Evolutionary conservation across 2,329 filamentous ascomycete species (phyloP).

Genomic region (Exophiala viscosa): DNA sequence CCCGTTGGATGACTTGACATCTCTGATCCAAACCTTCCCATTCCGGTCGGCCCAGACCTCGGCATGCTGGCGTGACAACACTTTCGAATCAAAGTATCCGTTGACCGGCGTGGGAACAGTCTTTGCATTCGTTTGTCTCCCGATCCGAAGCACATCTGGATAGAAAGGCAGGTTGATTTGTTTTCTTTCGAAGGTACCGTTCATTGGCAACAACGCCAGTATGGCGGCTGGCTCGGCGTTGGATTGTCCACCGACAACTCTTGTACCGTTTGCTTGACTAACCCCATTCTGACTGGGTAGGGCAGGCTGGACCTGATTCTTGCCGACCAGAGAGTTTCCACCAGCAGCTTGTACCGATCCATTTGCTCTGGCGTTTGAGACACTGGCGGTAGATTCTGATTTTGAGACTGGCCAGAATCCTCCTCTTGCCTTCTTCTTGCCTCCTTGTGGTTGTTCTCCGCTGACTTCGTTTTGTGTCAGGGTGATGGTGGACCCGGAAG

Average conservation of each 20-base stretch:
- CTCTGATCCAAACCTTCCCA: constrained; percentile 91
- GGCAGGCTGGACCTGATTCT: constrained; percentile 40
- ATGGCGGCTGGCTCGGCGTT: constrained; percentile 66
- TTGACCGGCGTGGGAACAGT: constrained; percentile 87
- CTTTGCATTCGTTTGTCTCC: constrained; percentile 94
- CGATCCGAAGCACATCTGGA: constrained; percentile 92
- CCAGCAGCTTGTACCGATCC: constrained; percentile 47
- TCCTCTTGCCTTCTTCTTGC: constrained; percentile 46
- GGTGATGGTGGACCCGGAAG: constrained; percentile 49
- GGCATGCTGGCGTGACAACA: constrained; percentile 90
- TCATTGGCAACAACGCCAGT: constrained; percentile 81
- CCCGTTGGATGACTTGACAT: constrained; percentile 97
- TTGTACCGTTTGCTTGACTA: constrained; percentile 59
- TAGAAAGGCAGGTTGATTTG: constrained; percentile 89
- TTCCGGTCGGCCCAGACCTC: constrained; percentile 85
- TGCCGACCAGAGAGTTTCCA: constrained; percentile 20
- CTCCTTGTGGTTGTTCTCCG: constrained; percentile 34
- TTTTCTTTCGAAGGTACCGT: constrained; percentile 95
- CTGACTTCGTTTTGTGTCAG: constrained; percentile 33
- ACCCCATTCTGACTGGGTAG: constrained; percentile 67
- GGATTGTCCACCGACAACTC: constrained; percentile 41
- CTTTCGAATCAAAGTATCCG: constrained; percentile 97
- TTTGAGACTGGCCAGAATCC: constrained; percentile 65
- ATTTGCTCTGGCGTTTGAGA: constrained; percentile 60
- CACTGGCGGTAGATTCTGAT: constrained; percentile 60